Base-by-base conservation (phyloP, 106 monocot species). In the Dendrobium catenatum region DNA sequence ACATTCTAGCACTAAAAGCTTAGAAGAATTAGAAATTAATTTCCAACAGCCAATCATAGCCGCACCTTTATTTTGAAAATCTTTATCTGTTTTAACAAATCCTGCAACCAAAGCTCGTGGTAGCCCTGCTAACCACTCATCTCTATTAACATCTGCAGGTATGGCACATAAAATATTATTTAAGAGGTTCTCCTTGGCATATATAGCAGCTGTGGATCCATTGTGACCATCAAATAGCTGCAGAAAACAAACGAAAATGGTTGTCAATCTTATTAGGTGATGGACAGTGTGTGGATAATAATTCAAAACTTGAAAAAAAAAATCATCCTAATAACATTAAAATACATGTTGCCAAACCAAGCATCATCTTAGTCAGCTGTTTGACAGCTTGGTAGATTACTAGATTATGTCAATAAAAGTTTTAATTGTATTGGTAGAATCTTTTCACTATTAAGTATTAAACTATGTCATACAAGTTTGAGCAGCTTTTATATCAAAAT, bases 71-170 rank as follows among this genome's bases (percentile, higher is more conserved):
- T 79, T 86, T 77, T 88, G 91, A 84, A 96, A 90, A 79, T 96
- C 96, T 87, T 92, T 96, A 85, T 96, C 96, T 55, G 96, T 96
- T 84, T 94, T 96, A 31, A 96, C 94, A 86, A 96, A 96, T n/a
- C 94, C 94, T 72, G 96, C 90, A 84, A 96, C 96, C 66, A 94
- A 20, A 75, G 96, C 96, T 81, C 96, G 90, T 76, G 94, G 96
- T 59, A 96, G 81, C 61, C 94, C 96, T 27, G 94, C 87, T 56
- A 94, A 73, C 96, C 96, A 96, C 78, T 96, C 92, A 54, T 94
- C 92, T 70, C 94, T 89, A 68, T 82, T 90, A 73, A 96, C 90
- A 82, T 90, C 85, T 58, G 89, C 72, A 70, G 96, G 96, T 78
- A 96, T 89, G 66, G 90, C 92, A 89, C 85, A 78, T 85, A 94